phyloP scores from a whole-genome alignment of 225 moss, liverwort and hornwort species.

The Bryum argenteum region DNA sequence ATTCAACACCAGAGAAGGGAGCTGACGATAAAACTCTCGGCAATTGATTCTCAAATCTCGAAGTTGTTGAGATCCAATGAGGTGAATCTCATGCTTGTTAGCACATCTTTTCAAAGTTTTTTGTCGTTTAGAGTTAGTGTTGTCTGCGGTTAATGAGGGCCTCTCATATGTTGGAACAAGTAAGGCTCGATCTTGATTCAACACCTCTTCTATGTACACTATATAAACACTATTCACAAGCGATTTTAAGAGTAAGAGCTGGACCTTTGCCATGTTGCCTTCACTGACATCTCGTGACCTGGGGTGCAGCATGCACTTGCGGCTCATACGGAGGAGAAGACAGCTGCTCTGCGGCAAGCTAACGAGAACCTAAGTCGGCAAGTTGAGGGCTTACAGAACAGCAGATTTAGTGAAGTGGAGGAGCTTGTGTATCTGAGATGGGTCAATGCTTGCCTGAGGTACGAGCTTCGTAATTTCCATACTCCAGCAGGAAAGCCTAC shows the following conservation, averaged over 20 bases:
- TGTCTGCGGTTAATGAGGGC: not conserved
- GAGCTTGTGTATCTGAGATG: conserved; percentile 78
- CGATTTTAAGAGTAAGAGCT: not conserved
- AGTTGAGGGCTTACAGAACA: conserved; percentile 73
- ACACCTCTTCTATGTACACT: not conserved
- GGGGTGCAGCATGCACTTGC: conserved; percentile 57
- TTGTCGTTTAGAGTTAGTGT: not conserved
- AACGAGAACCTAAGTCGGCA: conserved; percentile 74
- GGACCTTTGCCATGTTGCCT: not conserved
- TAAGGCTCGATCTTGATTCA: not conserved
- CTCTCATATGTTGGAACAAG: not conserved
- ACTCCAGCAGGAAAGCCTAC: conserved; percentile 19
- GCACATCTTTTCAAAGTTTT: not conserved
- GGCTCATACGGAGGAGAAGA: conserved; percentile 59
- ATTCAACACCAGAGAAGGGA: conserved; percentile 77
- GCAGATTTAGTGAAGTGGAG: conserved; percentile 79
- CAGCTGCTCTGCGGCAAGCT: conserved; percentile 56
- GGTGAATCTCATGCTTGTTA: conserved; percentile 1
- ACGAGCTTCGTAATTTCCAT: conserved; percentile 68
- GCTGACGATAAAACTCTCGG: conserved; percentile 36
- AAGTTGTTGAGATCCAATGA: conserved; percentile 18
- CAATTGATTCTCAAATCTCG: conserved; percentile 53
- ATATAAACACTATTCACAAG: no score
- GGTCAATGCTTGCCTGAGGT: conserved; percentile 82
- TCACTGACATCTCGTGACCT: no score